Evolutionary conservation across 805 yeast species (phyloP), one percentile per base, ranked within the genome.

Genomic region (Saccharomycopsis sp.): DNA sequence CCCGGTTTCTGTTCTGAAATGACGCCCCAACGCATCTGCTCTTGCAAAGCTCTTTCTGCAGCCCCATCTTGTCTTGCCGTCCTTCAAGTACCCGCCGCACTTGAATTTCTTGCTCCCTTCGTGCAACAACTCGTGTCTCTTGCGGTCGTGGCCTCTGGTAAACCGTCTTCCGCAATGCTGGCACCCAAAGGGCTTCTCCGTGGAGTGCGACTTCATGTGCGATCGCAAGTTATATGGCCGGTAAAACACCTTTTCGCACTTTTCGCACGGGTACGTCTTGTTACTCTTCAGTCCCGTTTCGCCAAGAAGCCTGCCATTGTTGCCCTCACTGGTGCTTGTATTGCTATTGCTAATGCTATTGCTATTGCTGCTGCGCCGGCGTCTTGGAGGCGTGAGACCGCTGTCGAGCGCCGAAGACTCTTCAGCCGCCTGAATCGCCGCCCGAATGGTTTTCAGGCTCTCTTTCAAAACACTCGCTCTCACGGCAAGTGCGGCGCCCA

Each of bases 161-260:
- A 82, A 82, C 7, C 77, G 71, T 54, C 77, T 75, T 15, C 70
- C 64, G 56, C 92, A 82, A 41, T 66, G 64, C 15, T 69, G 58
- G 55, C 92, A 82, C 34, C 69, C 68, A 60, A 64, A 80, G 4
- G 92, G 92, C 42, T 79, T 73, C 37, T 77, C 88, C 36, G 71
- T 68, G 4, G 85, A 77, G 56, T 82, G 95, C 0, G 94, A 81
- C 39, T 88, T 66, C 57, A 77, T 60, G 59, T 84, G 95, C 0
- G 87, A 77, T 49, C 84, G 79, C 51, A 84, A 65, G 56, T 85
- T 84, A 57, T 85, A 84, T 0, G 87, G 86, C 38, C 94, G 60
- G 2, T 89, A 79, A 55, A 85, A 84, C 26, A 75, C 61, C 59
- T 80, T 82, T 18, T 73, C 81, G 58, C 95, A 84, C 34, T 76